Evolutionary conservation across 1,139 yeast species (phyloP).

Genomic region (Kurtzmaniella natalensis): DNA sequence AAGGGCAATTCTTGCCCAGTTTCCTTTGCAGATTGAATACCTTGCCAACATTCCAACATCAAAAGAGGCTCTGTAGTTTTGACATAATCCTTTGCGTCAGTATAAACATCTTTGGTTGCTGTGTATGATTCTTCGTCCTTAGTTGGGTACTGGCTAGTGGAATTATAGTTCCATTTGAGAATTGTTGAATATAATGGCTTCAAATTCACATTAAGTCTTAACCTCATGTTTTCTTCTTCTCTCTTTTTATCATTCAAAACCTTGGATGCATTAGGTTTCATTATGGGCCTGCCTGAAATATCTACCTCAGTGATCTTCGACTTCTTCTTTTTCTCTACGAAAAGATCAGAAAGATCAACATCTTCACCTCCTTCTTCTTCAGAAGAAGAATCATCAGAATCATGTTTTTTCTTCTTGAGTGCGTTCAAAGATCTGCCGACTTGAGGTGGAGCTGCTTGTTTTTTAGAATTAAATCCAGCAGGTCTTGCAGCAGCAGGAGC

Average conservation of each 20-base stretch:
- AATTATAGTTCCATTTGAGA: slow-evolving; percentile 73
- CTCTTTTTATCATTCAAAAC: slow-evolving; percentile 34
- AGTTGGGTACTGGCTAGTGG: slow-evolving; percentile 53
- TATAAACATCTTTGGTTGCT: slow-evolving; percentile 43
- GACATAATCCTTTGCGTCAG: slow-evolving; percentile 59
- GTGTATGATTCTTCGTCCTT: slow-evolving; percentile 38
- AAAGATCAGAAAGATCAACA: slow-evolving; percentile 39
- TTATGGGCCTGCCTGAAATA: slow-evolving; percentile 31
- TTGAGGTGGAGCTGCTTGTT: slow-evolving; percentile 14
- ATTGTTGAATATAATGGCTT: slow-evolving; percentile 69
- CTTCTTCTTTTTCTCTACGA: slow-evolving; percentile 32
- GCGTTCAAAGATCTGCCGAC: slow-evolving; percentile 38
- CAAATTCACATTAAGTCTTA: slow-evolving; percentile 72
- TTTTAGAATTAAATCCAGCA: slow-evolving; percentile 67
- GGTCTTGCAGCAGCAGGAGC: slow-evolving; percentile 74
- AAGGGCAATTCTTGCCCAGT: slow-evolving; percentile 65
- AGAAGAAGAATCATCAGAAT: slow-evolving; percentile 29
- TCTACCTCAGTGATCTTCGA: slow-evolving; percentile 38
- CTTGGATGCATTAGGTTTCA: slow-evolving; percentile 20
- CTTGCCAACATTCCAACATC: slow-evolving; percentile 92
- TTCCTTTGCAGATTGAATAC: slow-evolving; percentile 67
- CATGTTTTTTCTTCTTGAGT: slow-evolving; percentile 22
- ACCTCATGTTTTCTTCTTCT: slow-evolving; percentile 76
- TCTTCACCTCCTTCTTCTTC: slow-evolving; percentile 28
- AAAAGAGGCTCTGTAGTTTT: slow-evolving; percentile 72